Base-by-base conservation (phyloP, 2,329 filamentous ascomycete genomes). In the Penicillium digitatum region DNA sequence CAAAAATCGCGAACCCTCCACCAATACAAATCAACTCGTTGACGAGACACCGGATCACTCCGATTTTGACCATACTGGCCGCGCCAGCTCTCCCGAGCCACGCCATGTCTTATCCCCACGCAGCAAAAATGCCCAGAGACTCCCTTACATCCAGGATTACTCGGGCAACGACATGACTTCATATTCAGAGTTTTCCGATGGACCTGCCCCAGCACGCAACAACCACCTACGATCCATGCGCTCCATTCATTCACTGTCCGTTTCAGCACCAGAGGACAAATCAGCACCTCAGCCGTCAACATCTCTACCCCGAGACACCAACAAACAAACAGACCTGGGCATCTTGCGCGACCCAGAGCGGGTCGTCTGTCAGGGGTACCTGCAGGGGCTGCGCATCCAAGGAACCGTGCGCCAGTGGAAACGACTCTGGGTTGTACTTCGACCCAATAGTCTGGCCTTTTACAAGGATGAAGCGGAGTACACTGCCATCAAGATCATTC, bases 381-480 rank as follows among this genome's bases (percentile, higher is more conserved):
- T 97, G 31, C 88, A 89, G 72, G 85, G 90, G 58, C 82, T 96
- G 54, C 90, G 89, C 65, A 89, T 87, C 58, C 92, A 90, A 66
- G 72, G 73, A 44, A 90, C 91, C 9, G 84, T 99, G 52, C 86
- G 88, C 44, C 89, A 95, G 67, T 99, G 94, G 94, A 96, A 96
- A 78, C 87, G 90, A 65, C 82, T 91, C 56, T 97, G 94, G 94
- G 88, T 88, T 12, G 94, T 97, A 0, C 81, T 99, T 48, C 88
- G 94, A 31, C 87, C 90, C 1, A 86, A 88, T 48, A 91, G 89
- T 60, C 78, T 99, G 31, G 88, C 90, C 16, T 82, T 97, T 26
- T 99, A 99, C 80, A 96, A 96, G 73, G 88, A 95, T 68, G 89
- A 95, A 53, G 80, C 86, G 60, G 94, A 99, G 75, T 97, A 97